A percentile compares a stretch with the other conserved stretches of the same genome.
Conservation (phyloP, 176 grass and related monocot species). For the Carex pumila region DNA sequence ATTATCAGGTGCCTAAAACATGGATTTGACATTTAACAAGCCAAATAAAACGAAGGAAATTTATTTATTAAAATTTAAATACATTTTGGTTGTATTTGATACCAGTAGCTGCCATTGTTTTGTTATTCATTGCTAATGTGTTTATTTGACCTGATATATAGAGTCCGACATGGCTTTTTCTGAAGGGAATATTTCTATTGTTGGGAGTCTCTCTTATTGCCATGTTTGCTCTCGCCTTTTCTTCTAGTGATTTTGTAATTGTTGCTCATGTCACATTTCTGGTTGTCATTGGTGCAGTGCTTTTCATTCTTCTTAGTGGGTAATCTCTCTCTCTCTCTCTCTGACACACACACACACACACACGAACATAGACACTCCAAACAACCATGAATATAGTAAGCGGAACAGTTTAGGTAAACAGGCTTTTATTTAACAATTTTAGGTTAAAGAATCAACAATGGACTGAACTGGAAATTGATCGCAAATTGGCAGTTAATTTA, state of each 20-base stretch:
- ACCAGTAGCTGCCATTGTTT: not conserved
- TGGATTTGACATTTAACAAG: not conserved
- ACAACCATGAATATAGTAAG: no score
- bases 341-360: not conserved
- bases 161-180: conserved; percentile 71
- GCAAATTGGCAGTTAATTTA: not conserved
- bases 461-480: not conserved
- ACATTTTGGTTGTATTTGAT: no score
- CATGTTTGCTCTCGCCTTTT: conserved; percentile 81
- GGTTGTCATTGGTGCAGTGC: conserved; percentile 58
- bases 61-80: not conserved
- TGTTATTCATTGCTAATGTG: conserved; percentile 5
- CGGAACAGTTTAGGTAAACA: not conserved
- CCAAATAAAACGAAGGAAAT: not conserved
- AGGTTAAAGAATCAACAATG: not conserved
- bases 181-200: conserved; percentile 73
- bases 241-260: conserved; percentile 66
- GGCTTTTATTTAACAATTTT: not conserved
- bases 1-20: not conserved
- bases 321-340: conserved; percentile 22
- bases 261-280: conserved; percentile 77
- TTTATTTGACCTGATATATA: conserved; percentile 20
- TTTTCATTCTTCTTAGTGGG: conserved; percentile 86
- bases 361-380: not conserved
- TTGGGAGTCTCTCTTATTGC: conserved; percentile 57